These are phyloP conservation scores for Camellia granthamiana DNA, from an alignment of 148 eudicot genomes.

Conservation along the genomic window DNA sequence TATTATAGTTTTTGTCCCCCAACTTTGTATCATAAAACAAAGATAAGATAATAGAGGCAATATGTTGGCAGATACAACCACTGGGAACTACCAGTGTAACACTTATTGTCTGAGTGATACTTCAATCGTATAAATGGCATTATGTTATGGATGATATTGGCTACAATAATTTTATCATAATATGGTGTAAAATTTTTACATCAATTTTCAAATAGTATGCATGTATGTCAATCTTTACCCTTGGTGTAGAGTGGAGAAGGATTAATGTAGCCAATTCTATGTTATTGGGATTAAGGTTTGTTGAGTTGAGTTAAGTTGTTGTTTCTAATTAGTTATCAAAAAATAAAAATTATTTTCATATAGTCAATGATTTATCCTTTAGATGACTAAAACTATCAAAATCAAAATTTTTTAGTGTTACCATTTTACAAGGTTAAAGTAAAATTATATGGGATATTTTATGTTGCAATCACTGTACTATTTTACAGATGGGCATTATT, in stretches of 20 bases:
- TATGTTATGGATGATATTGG: neutral
- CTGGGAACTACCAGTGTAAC: too few species aligned
- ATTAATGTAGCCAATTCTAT: neutral
- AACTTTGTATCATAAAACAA: too few species aligned
- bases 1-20: too few species aligned
- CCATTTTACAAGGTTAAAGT: too few species aligned
- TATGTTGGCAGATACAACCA: too few species aligned
- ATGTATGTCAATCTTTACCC: neutral
- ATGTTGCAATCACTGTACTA: neutral
- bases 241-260: neutral
- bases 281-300: neutral
- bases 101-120: neutral
- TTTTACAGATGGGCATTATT: neutral
- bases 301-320: neutral
- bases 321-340: neutral
- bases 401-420: too few species aligned
- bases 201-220: neutral
- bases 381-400: too few species aligned
- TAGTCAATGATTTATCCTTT: too few species aligned
- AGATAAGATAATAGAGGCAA: too few species aligned
- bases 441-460: neutral
- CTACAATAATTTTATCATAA: neutral
- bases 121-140: neutral
- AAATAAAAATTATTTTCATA: neutral
- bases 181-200: neutral